Evolutionary conservation across 371 early-diverging fungal species (phyloP).

Genomic region (Mucor piriformis): DNA sequence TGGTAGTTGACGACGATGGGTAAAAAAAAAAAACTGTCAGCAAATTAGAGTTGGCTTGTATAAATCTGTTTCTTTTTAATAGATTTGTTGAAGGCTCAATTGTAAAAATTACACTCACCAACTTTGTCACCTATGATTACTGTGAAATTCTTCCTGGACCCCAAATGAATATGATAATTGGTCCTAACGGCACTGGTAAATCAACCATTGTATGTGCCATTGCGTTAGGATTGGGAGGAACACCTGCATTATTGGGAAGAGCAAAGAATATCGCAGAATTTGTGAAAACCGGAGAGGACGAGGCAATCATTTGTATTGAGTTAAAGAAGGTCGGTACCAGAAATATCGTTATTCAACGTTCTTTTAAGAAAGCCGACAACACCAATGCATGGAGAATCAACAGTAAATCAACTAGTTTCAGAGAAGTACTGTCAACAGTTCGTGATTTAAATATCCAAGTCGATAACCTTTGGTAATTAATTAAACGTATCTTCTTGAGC

Average conservation of each 20-base stretch:
- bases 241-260: constrained; percentile 81
- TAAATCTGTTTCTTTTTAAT: not conserved
- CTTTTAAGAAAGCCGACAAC: constrained; percentile 71
- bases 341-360: constrained; percentile 70
- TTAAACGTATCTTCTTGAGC: not conserved
- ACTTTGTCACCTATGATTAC: constrained; percentile 93
- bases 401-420: constrained; percentile 63
- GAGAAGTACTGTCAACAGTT: constrained; percentile 66
- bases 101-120: constrained; percentile 73
- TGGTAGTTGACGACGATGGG: not conserved
- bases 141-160: constrained; percentile 90
- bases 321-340: constrained; percentile 56
- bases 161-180: constrained; percentile 96
- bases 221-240: constrained; percentile 93
- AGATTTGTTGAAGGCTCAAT: constrained; percentile 78
- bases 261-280: constrained; percentile 89
- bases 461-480: constrained; percentile 91
- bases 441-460: constrained; percentile 83
- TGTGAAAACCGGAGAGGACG: constrained; percentile 87
- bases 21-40: not conserved
- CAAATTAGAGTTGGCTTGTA: too few species aligned
- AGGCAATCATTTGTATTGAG: constrained; percentile 81
- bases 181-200: constrained; percentile 99
- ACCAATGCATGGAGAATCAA: constrained; percentile 80
- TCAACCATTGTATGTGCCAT: constrained; percentile 97